Conservation (phyloP, 192 early-diverging fungal species). For the Fimicolochytrium jonesii region DNA sequence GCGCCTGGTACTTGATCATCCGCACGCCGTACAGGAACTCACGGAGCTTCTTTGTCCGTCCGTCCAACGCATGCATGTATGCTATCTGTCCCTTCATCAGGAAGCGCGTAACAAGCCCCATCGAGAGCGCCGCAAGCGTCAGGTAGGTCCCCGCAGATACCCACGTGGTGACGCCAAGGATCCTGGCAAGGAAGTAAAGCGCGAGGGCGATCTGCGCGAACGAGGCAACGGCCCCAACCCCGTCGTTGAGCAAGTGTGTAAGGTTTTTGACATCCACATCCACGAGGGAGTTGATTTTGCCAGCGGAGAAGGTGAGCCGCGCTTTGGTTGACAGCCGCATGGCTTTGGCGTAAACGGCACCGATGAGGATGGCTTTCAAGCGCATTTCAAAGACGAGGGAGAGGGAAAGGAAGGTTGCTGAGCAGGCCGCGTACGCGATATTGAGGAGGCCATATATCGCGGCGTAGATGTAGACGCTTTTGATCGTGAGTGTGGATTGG, state of each 20-base stretch:
- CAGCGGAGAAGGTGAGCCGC: neutral
- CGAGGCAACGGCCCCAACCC: neutral
- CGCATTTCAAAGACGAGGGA: neutral
- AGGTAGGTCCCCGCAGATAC: neutral
- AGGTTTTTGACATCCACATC: neutral
- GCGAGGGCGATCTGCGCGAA: conserved; percentile 15
- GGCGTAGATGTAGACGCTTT: no score
- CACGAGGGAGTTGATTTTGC: neutral
- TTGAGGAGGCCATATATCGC: no score
- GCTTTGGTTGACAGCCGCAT: neutral
- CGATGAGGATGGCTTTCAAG: neutral
- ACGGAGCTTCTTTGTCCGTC: conserved; percentile 17
- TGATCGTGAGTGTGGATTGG: no score
- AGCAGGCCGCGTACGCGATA: neutral
- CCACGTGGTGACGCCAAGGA: neutral
- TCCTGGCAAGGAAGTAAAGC: conserved; percentile 9
- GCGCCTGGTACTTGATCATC: conserved; percentile 28
- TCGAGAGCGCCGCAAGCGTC: neutral
- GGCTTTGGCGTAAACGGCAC: conserved; percentile 2
- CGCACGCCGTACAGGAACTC: conserved; percentile 34
- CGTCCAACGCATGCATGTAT: conserved; percentile 23
- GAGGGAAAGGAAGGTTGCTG: neutral
- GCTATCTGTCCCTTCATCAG: neutral
- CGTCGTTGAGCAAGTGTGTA: neutral
- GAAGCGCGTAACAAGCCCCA: neutral